phyloP scores from a whole-genome alignment of 129 eudicot genomes.

The Pulicaria dysenterica region DNA sequence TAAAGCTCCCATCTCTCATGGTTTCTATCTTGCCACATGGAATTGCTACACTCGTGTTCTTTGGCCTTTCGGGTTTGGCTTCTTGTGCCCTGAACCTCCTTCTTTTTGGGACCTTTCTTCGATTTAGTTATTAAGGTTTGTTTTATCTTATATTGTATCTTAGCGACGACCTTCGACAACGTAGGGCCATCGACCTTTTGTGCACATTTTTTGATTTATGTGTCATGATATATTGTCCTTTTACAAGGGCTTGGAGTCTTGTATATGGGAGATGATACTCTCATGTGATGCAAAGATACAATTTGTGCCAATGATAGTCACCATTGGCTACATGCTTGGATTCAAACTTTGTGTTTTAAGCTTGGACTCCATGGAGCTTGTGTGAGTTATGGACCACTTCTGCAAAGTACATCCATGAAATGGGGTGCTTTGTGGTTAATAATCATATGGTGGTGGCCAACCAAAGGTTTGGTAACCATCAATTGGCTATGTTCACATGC shows the following conservation, averaged over 20 bases:
- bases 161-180: neutral
- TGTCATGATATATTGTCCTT: constrained; percentile 16
- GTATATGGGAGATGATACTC: constrained; percentile 13
- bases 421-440: constrained; percentile 24
- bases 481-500: constrained; percentile 37
- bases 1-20: neutral
- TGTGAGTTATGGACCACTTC: constrained; percentile 38
- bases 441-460: constrained; percentile 32
- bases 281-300: neutral
- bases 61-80: neutral
- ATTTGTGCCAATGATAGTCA: neutral
- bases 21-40: neutral
- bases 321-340: constrained; percentile 6
- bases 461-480: constrained; percentile 34
- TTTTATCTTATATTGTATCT: neutral
- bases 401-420: constrained; percentile 17
- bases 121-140: constrained; percentile 20
- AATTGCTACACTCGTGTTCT: neutral
- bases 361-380: constrained; percentile 11
- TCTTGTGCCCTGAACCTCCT: neutral
- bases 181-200: constrained; percentile 2
- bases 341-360: constrained; percentile 25
- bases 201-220: neutral
- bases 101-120: neutral
- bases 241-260: constrained; percentile 19